Evolutionary conservation across 805 yeast genomes (phyloP).

Genomic region (Candida chauliodis): DNA sequence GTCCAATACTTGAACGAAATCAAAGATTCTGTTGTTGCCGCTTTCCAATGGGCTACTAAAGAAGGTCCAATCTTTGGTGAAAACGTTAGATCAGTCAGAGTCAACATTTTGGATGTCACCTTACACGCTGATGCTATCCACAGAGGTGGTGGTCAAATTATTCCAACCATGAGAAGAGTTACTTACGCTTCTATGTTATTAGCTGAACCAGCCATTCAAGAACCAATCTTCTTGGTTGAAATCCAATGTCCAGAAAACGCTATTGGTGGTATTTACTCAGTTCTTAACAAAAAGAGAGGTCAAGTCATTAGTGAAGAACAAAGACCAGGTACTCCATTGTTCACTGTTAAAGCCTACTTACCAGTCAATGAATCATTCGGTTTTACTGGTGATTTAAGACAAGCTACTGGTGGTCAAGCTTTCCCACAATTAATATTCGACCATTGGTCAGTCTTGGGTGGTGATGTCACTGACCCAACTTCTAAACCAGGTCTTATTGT

Average conservation of each 20-base stretch:
- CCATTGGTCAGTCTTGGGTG: slow-evolving; percentile 90
- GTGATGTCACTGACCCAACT: slow-evolving; percentile 89
- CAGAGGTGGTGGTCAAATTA: slow-evolving; percentile 99
- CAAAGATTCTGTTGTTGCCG: slow-evolving; percentile 99
- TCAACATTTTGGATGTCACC: slow-evolving; percentile 98
- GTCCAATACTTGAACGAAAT: slow-evolving; percentile 98
- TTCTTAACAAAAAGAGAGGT: slow-evolving; percentile 99
- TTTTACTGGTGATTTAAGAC: slow-evolving; percentile 99
- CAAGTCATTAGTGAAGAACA: slow-evolving; percentile 99
- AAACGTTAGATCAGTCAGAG: slow-evolving; percentile 91
- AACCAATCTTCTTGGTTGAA: slow-evolving; percentile 98
- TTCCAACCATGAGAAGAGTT: slow-evolving; percentile 99
- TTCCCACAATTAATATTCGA: slow-evolving; percentile 99
- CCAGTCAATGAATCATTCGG: slow-evolving; percentile 99
- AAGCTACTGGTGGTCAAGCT: slow-evolving; percentile 99
- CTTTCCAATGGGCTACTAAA: slow-evolving; percentile 99
- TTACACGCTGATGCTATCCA: slow-evolving; percentile 99
- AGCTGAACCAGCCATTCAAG: slow-evolving; percentile 99
- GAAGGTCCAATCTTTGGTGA: slow-evolving; percentile 99
- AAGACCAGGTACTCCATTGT: slow-evolving; percentile 99
- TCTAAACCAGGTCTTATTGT: slow-evolving; percentile 62
- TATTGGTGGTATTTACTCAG: slow-evolving; percentile 99
- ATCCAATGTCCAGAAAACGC: slow-evolving; percentile 99
- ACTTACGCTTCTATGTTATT: slow-evolving; percentile 97
- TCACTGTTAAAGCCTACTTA: slow-evolving; percentile 99